A percentile compares a stretch with the other conserved stretches of the same genome.
These are phyloP conservation scores for Casuarina glauca DNA, from an alignment of 306 rosid species.

Conservation along the genomic window DNA sequence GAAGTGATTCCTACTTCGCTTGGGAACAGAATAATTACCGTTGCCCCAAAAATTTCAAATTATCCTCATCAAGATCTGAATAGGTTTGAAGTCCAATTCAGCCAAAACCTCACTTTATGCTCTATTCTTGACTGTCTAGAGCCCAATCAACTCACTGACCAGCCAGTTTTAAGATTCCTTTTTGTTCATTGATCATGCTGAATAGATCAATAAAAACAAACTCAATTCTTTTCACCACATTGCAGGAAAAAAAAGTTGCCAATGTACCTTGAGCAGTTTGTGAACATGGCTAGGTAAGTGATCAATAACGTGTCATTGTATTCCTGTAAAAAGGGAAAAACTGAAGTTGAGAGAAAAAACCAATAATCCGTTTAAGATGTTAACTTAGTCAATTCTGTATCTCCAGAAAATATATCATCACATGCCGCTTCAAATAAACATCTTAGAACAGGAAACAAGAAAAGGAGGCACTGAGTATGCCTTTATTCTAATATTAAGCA, in stretches of 20 bases:
- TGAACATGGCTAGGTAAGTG: constrained; percentile 88
- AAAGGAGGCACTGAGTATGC: not conserved
- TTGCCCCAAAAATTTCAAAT: not conserved
- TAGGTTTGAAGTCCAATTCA: not conserved
- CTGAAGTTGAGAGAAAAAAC: constrained; percentile 6
- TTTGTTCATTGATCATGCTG: not conserved
- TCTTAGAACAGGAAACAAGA: not conserved
- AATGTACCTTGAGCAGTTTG: constrained; percentile 94
- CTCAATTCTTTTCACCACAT: not conserved
- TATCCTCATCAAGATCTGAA: not conserved
- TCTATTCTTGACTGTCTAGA: not conserved
- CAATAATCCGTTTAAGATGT: not conserved
- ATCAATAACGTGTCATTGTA: constrained; percentile 87
- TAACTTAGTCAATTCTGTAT: not conserved
- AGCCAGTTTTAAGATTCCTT: not conserved
- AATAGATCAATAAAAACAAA: not conserved
- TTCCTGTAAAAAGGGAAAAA: constrained; percentile 51
- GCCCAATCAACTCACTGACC: not conserved
- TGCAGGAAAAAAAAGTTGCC: constrained; percentile 1
- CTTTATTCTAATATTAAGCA: not conserved
- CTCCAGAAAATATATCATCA: not conserved
- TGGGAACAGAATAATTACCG: not conserved
- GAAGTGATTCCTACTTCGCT: not conserved
- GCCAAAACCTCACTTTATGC: not conserved
- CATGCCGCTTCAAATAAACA: not conserved